Evolutionary conservation across 345 rosid species (phyloP), one percentile per base, ranked within the genome.

Genomic region (Jatropha curcas): DNA sequence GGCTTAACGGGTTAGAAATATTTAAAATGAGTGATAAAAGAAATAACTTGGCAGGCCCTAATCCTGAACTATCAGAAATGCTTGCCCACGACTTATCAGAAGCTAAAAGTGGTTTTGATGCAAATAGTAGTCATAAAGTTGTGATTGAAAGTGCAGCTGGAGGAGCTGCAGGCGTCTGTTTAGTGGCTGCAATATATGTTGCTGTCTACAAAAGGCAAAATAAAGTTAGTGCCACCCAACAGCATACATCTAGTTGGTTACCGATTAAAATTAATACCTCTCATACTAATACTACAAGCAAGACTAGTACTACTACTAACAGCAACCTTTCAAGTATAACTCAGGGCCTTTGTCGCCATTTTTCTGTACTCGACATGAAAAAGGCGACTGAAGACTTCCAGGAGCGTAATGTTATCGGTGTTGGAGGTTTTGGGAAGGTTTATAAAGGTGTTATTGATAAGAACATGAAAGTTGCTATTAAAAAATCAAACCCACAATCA

Each of bases 371-470:
- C 0, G 93, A 92, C 83, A 89, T 95, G 7, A 87, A 77, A 82
- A 81, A 82, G 0, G 92, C 90, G 6, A 89, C 94, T 0, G 84
- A 84, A 68, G 84, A 84, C 80, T 89, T 92, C 28, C 85, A 87
- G 7, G 98, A 90, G 22, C 85, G 88, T 0, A 62, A 88, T 27
- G 92, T 89, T 12, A 85, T 92, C 14, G 97, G 94, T 20, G 90
- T 92, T 10, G 98, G 99, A 71, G 99, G 98, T 4, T 92, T 92
- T 17, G 96, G 98, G 39, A 95, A 92, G 80, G 99, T 95, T 63
- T 89, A 92, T 39, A 88, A 86, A 78, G 97, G 97, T 22, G 82
- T 83, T 1, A 71, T 91, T 41, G 97, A 95, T 33, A 82, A 77
- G 2, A 68, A 64, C 20, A 78, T 76, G 9, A 84, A 87, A 75